Percentiles rank a stretch among this genome's conserved stretches.
phyloP scores from a whole-genome alignment of 441 rosid species.

The Cnidoscolus chayamansa region DNA sequence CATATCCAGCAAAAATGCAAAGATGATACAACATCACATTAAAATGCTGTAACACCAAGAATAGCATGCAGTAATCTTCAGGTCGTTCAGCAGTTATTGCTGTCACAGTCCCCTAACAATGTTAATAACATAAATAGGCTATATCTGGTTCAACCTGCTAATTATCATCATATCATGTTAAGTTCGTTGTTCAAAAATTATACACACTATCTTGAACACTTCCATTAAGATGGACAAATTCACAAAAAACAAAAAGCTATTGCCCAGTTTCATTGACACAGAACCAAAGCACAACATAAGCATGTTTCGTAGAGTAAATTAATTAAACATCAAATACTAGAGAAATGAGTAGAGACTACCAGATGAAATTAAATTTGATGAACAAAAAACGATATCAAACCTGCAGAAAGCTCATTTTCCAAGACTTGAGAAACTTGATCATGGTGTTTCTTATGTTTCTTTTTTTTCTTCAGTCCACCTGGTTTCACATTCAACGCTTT shows the following conservation, averaged over 20 bases:
- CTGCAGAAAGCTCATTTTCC: conserved; percentile 45
- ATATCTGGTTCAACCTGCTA: too few relatives aligned
- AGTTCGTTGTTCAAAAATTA: too few relatives aligned
- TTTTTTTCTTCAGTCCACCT: conserved; percentile 73
- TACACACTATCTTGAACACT: too few relatives aligned
- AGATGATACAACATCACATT: neutral
- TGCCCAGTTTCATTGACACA: too few relatives aligned
- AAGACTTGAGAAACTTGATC: conserved; percentile 37
- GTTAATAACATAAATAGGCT: too few relatives aligned
- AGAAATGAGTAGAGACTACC: neutral
- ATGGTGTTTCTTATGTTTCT: conserved; percentile 49
- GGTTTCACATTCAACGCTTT: conserved; percentile 88
- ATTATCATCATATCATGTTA: too few relatives aligned
- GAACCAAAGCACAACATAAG: too few relatives aligned
- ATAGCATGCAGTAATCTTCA: neutral
- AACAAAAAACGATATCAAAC: conserved; percentile 26
- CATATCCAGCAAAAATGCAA: neutral
- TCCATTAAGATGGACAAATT: too few relatives aligned
- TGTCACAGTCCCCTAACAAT: neutral
- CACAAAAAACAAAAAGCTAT: too few relatives aligned
- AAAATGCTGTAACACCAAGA: neutral
- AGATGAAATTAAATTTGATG: neutral
- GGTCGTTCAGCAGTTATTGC: neutral
- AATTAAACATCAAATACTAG: neutral
- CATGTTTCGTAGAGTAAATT: neutral